A percentile compares a stretch with the other conserved stretches of the same genome.
Conservation (phyloP, 495 filamentous ascomycete genomes). For the Lasiosphaeria miniovina region DNA sequence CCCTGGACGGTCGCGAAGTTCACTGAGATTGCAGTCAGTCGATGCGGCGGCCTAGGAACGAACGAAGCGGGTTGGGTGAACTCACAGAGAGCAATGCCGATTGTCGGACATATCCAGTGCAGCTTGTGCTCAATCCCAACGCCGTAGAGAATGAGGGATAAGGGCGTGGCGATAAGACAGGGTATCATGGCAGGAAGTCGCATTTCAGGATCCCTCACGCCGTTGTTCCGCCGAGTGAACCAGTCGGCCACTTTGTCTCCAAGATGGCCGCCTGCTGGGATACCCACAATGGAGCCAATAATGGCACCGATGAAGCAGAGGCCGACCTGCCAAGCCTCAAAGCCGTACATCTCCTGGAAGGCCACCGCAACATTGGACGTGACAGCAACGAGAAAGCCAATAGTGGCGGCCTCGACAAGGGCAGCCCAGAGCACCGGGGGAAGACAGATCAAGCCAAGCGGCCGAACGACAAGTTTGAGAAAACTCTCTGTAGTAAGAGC, state of each 20-base stretch:
- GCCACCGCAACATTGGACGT: conserved; percentile 50
- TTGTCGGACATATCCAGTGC: conserved; percentile 55
- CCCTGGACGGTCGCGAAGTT: conserved; percentile 52
- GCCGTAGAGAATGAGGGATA: conserved; percentile 50
- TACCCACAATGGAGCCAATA: conserved; percentile 47
- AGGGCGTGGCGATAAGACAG: conserved; percentile 42
- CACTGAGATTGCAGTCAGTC: conserved; percentile 22
- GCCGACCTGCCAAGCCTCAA: conserved; percentile 48
- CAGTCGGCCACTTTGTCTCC: conserved; percentile 51
- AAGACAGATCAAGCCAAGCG: conserved; percentile 44
- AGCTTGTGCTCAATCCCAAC: conserved; percentile 47
- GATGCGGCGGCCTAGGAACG: background rate
- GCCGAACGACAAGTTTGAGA: conserved; percentile 46
- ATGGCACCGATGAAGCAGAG: conserved; percentile 49
- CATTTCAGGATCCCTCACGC: conserved; percentile 56
- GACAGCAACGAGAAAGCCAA: conserved; percentile 54
- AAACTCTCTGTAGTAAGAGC: conserved; percentile 45
- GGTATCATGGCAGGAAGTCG: conserved; percentile 47
- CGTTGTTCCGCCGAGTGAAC: conserved; percentile 49
- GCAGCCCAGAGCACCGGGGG: conserved; percentile 52
- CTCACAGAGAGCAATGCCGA: conserved; percentile 47
- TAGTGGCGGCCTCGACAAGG: conserved; percentile 48
- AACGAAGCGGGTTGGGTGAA: background rate
- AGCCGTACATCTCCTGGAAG: conserved; percentile 43
- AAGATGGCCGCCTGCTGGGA: conserved; percentile 47